Evolutionary conservation across 2,329 filamentous ascomycete genomes (phyloP).

Genomic region (Penicillium polonicum): DNA sequence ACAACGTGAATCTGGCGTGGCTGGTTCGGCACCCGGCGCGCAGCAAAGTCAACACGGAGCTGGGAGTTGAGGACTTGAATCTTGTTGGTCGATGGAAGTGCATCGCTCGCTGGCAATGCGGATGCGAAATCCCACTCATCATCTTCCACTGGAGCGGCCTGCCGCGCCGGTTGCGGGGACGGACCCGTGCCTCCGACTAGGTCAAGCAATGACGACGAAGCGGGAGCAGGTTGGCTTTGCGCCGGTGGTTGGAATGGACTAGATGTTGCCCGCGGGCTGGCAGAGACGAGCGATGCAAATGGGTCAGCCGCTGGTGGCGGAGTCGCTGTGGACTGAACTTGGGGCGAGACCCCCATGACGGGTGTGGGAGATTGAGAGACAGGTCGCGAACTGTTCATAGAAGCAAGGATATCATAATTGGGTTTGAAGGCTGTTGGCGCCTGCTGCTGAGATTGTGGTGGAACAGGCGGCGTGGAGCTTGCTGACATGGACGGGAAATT

Average conservation of each 20-base stretch:
- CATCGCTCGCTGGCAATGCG: constrained; percentile 64
- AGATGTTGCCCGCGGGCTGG: constrained; percentile 48
- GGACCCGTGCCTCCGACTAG: constrained; percentile 26
- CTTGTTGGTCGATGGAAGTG: constrained; percentile 61
- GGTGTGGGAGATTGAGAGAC: constrained; percentile 52
- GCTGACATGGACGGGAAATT: constrained; percentile 41
- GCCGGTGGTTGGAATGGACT: constrained; percentile 38
- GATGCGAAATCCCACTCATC: constrained; percentile 96
- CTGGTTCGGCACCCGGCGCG: constrained; percentile 57
- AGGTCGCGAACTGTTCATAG: constrained; percentile 49
- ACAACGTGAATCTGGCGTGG: constrained; percentile 64
- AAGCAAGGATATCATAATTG: constrained; percentile 58
- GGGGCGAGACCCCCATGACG: constrained; percentile 41
- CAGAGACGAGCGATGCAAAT: constrained; percentile 59
- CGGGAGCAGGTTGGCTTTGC: constrained; percentile 20
- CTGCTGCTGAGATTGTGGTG: constrained; percentile 39
- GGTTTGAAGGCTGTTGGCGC: constrained; percentile 50
- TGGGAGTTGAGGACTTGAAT: constrained; percentile 67
- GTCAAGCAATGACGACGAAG: constrained; percentile 37
- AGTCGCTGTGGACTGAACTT: constrained; percentile 31
- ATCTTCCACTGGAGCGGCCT: constrained; percentile 57
- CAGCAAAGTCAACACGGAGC: constrained; percentile 71
- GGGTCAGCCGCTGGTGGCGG: constrained; percentile 52
- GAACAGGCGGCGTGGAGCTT: constrained; percentile 21
- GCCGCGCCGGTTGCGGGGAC: constrained; percentile 28